Evolutionary conservation across 192 early-diverging fungal genomes (phyloP).

Genomic region (Mycoemilia scoparia): DNA sequence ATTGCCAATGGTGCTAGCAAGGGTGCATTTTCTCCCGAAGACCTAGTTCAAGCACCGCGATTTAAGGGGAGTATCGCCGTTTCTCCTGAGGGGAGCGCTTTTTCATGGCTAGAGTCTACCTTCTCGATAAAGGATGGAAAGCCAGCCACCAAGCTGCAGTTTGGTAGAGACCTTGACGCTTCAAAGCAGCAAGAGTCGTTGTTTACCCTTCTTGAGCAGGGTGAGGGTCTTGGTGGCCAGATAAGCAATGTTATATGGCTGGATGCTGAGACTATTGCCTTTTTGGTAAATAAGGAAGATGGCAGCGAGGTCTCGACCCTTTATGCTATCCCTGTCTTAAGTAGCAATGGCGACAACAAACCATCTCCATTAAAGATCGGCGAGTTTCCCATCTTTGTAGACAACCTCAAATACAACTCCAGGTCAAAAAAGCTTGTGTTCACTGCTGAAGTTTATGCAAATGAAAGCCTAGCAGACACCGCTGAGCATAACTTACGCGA

Average conservation of each 20-base stretch:
- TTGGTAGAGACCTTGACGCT: constrained; percentile 12
- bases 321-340: no score
- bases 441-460: constrained; percentile 46
- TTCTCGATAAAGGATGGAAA: constrained; percentile 21
- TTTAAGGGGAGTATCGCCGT: constrained; percentile 28
- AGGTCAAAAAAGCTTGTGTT: constrained; percentile 36
- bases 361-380: constrained; percentile 32
- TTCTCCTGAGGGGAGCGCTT: constrained; percentile 29
- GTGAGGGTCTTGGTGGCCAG: no score
- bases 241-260: no score
- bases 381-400: constrained; percentile 31
- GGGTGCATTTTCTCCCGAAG: constrained; percentile 33
- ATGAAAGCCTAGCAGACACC: constrained; percentile 34
- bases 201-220: no score
- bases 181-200: no score
- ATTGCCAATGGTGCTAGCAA: constrained; percentile 11
- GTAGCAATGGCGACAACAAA: no score
- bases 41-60: constrained; percentile 43
- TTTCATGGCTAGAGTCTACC: constrained; percentile 39
- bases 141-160: constrained; percentile 19
- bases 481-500: constrained; percentile 30
- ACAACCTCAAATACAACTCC: constrained; percentile 36
- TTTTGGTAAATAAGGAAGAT: no score
- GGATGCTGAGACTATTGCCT: no score
- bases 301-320: no score